Base-by-base conservation (phyloP, 345 rosid genomes). In the Capsella bursapastoris region DNA sequence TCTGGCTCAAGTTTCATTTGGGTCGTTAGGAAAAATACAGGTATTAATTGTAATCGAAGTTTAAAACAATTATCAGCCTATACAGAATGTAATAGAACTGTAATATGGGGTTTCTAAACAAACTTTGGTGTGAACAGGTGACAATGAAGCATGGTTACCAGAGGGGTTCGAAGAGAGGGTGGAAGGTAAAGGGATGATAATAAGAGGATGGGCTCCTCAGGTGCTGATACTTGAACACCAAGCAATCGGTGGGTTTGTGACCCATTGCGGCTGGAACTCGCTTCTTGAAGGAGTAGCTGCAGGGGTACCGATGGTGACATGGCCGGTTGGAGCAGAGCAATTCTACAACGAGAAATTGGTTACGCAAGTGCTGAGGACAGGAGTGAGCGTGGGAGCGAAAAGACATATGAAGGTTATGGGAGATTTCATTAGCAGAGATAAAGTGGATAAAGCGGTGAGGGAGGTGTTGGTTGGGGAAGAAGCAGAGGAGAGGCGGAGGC, bases 181-280 rank as follows among this genome's bases (percentile, higher is more conserved):
- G 18, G 27, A 72, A 64, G 86, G 50, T 2, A 77, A 38, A 29
- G 86, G 86, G 0, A 13, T 85, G 55, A 75, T 85, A 8, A 78
- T 81, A 22, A 44, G 62, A 10, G 83, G 83, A 49, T 82, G 87
- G 87, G 87, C 86, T 0, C 84, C 86, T 6, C 87, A 86, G n/a
- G 68, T 81, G n/a, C 8, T 72, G 55, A 82, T 86, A 35, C 85
- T 86, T 31, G 87, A 84, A 3, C 82, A 84, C 34, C 73, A 79
- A 73, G 84, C 86, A 1, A 44, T 64, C 2, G 84, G 85, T 28
- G 84, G 80, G 35, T 84, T 81, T 4, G 59, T 86, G 76, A 86
- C 88, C 3, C 87, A 84, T 11, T 86, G 87, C 14, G 87, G 89
- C 48, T 86, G 86, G 89, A 86, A 82, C 74, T 86, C 87, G 0